These are phyloP conservation scores for Umbelopsis sp. DNA, from an alignment of 192 early-diverging fungal species.

Conservation along the genomic window DNA sequence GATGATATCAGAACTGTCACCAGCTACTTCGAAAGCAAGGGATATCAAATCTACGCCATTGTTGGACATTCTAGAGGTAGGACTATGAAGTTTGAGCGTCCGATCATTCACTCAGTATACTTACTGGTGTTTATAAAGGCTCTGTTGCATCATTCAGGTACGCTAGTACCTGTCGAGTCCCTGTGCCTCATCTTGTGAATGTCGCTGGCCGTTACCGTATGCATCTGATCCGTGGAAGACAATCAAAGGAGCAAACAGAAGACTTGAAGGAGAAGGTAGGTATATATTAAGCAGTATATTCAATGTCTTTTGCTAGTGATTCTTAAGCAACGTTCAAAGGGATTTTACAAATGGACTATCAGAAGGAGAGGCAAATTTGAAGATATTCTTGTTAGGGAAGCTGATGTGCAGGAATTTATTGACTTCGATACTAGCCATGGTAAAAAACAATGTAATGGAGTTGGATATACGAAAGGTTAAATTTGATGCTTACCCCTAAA, in stretches of 20 bases:
- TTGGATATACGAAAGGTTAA: too few species aligned
- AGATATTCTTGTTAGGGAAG: constrained; percentile 1
- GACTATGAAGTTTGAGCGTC: background rate
- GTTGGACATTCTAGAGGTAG: constrained; percentile 44
- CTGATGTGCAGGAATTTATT: constrained; percentile 23
- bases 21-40: constrained; percentile 28
- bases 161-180: constrained; percentile 31
- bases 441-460: background rate
- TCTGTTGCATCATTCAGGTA: constrained; percentile 35
- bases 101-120: too few species aligned
- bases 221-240: constrained; percentile 20
- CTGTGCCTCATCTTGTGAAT: constrained; percentile 35
- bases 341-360: constrained; percentile 28
- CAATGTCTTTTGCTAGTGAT: background rate
- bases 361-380: constrained; percentile 17
- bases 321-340: background rate
- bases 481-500: too few species aligned
- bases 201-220: constrained; percentile 32
- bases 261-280: constrained; percentile 8
- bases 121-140: constrained; percentile 12
- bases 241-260: constrained; percentile 5
- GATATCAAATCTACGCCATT: constrained; percentile 34
- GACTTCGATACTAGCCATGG: constrained; percentile 35
- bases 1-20: constrained; percentile 31
- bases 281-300: background rate